Evolutionary conservation across 2,329 filamentous ascomycete species (phyloP), one percentile per base, ranked within the genome.

Genomic region (Elsinoe ampelina): DNA sequence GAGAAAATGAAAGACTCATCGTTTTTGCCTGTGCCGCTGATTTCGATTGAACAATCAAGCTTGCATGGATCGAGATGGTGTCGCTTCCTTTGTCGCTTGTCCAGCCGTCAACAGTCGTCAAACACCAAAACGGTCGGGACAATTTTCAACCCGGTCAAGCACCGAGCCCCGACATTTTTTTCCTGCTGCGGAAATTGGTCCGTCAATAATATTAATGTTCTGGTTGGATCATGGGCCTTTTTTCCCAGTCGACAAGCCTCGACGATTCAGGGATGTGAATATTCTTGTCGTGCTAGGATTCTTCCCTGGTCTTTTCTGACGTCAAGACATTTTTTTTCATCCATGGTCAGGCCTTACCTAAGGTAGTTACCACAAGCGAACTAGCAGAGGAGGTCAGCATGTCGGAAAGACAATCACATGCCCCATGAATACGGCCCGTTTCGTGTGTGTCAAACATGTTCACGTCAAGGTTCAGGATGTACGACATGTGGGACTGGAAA

Each of bases 31-130:
- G 41, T 45, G 41, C 41, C 26, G 41, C 26, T 45, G 41, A 45
- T 45, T 19, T 45, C 41, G 41, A 45, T 50, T 13, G 20, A 17
- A 17, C 45, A 34, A 50, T 50, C 26, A 50, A 50, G 45, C 26
- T n/a, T 36, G 48, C 48, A 52, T 34, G n/a, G 48, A 52, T 52
- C 48, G 48, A 52, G 35, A 52, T 36, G 48, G 12, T 38, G 32
- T 22, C 41, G 41, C 15, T 22, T 43, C 7, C 13, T n/a, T 10
- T 4, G 35, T 22, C 17, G 41, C 17, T 43, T 43, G 34, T 52
- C 12, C 43, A 19, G 43, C n/a, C 17, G 22, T 12, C 11, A 34
- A 35, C 32, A 38, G 32, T 38, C 26, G 26, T 26, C 26, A 35
- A 35, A 34, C 48, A 38, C 10, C n/a, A 34, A 34, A 39, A 52